Conservation (phyloP, 2,329 filamentous ascomycete genomes). For the Ophiosphaerella herpotricha region DNA sequence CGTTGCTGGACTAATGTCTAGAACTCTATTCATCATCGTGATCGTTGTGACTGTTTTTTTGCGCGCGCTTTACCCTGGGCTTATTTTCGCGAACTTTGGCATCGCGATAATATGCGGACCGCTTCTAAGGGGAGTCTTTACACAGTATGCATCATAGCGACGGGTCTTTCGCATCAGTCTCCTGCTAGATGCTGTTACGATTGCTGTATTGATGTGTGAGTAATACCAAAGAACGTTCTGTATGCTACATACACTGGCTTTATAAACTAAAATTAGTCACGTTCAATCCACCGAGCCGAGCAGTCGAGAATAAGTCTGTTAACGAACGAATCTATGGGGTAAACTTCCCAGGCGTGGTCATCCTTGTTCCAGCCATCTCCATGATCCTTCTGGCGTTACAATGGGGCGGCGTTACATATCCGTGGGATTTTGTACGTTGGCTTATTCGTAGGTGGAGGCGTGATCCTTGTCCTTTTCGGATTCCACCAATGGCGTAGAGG, state of each 20-base stretch:
- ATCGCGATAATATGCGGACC: slow-evolving; percentile 35
- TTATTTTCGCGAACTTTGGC: slow-evolving; percentile 50
- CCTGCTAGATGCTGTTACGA: slow-evolving; percentile 44
- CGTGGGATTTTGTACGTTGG: slow-evolving; percentile 55
- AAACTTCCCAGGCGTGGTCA: slow-evolving; percentile 50
- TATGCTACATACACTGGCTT: too few species aligned
- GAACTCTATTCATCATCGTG: slow-evolving; percentile 46
- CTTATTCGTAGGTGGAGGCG: slow-evolving; percentile 52
- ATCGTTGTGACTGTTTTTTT: slow-evolving; percentile 47
- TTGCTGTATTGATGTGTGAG: slow-evolving; percentile 13
- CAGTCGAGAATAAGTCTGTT: slow-evolving; percentile 16
- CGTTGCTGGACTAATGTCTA: slow-evolving; percentile 51
- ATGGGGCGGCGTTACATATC: slow-evolving; percentile 47
- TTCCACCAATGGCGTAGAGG: slow-evolving; percentile 26
- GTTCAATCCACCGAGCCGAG: slow-evolving; percentile 20
- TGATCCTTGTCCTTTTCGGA: slow-evolving; percentile 48
- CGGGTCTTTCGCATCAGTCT: slow-evolving; percentile 53
- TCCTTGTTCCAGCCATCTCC: slow-evolving; percentile 49
- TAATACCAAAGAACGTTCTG: not conserved
- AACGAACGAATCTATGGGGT: slow-evolving; percentile 43
- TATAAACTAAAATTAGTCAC: not conserved
- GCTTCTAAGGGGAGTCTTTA: slow-evolving; percentile 49
- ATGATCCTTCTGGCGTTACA: slow-evolving; percentile 55
- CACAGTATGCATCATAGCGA: slow-evolving; percentile 48
- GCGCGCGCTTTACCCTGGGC: slow-evolving; percentile 50